Evolutionary conservation across 352 stramenopile genomes (phyloP), one percentile per base, ranked within the genome.

Genomic region (Phytophthora brassicae): DNA sequence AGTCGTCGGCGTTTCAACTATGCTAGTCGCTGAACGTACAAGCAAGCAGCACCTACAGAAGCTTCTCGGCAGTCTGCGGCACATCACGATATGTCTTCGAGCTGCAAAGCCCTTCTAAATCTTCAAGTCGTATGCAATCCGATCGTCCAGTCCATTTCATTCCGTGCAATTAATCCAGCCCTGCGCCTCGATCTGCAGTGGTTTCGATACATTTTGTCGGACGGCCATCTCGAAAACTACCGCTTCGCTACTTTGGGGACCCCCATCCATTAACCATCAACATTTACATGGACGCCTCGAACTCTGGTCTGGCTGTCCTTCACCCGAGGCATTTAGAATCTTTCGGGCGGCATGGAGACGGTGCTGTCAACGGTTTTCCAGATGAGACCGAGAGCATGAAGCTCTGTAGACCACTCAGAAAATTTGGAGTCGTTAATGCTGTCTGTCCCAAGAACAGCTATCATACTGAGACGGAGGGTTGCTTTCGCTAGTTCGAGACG

Each of bases 371-470:
- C 9, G 3, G 53, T 67, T 29, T 71, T 41, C 24, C 44, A 75
- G 3, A 38, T 13, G 0, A 71, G 45, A 0, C 53, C 67, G 2
- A 77, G 54, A 1, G 54, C 69, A 9, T 47, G n/a, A 0, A 67
- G 26, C 16, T 48, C 5, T 5, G 28, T 57, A 0, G 6, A 20
- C 70, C 65, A 78, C 1, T 4, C 0, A 0, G 66, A 62, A 74
- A 70, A 24, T 72, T 78, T 2, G 26, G 51, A 17, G 19, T 78
- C 66, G 26, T 78, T 78, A 12, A 78, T 62, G 0, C 52, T 36
- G 3, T 41, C 22, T 3, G 58, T 57, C 1, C 65, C 70, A 5
- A 68, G 56, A 0, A 68, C 43, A 6, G 58, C 61, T 19, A 72
- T 39, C 50, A 78, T 72, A 2, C 42, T 53, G 8, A 53, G 24